Evolutionary conservation across 805 yeast genomes (phyloP).

Genomic region (Saturnispora ahearnii): DNA sequence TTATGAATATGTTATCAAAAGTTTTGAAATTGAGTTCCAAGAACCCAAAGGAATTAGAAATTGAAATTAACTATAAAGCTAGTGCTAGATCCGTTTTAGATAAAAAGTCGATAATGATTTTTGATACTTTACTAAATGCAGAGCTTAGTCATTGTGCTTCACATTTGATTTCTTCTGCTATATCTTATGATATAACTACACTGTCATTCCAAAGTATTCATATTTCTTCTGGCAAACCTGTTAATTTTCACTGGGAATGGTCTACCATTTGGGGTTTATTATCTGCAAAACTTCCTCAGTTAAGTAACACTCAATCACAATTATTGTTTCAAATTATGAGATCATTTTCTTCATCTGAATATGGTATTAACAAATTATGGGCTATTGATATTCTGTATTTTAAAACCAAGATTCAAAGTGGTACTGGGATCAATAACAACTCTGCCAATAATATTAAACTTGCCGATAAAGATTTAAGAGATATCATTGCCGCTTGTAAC

Average conservation of each 20-base stretch:
- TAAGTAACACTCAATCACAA: not conserved
- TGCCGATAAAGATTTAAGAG: constrained; percentile 15
- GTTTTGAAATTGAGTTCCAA: constrained; percentile 16
- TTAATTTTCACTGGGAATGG: constrained; percentile 5
- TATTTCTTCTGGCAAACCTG: not conserved
- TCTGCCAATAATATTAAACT: not conserved
- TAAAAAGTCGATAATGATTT: constrained; percentile 29
- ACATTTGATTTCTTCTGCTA: constrained; percentile 14
- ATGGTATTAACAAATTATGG: constrained; percentile 5
- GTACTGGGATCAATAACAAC: not conserved
- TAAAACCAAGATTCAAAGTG: constrained; percentile 8
- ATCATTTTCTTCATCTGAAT: not conserved
- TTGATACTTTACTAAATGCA: constrained; percentile 18
- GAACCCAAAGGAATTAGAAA: constrained; percentile 17
- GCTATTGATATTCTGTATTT: constrained; percentile 9
- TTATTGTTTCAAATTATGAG: not conserved
- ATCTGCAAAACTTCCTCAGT: constrained; percentile 1
- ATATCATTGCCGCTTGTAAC: constrained; percentile 19
- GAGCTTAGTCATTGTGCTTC: constrained; percentile 15
- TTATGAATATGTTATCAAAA: constrained; percentile 18
- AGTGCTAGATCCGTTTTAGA: constrained; percentile 44
- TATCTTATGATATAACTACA: constrained; percentile 20
- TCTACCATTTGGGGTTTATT: constrained; percentile 5
- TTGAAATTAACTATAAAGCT: constrained; percentile 33
- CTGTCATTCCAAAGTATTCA: constrained; percentile 16